Base-by-base conservation (phyloP, 805 yeast species). In the Sugiyamaella smithiae region DNA sequence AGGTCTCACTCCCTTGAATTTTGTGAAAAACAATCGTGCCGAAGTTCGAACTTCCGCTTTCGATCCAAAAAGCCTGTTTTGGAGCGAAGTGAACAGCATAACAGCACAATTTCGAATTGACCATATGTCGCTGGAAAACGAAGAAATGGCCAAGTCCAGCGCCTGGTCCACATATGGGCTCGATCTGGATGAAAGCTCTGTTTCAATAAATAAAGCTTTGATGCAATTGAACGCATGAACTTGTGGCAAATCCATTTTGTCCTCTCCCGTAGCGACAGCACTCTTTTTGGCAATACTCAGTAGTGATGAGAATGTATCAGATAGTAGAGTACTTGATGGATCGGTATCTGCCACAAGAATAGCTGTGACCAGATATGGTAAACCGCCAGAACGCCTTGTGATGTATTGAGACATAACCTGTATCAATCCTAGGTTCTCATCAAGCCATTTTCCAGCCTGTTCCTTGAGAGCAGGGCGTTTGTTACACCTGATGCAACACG, bases 221-320 rank as follows among this genome's bases (percentile, higher is more conserved):
- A 93, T 77, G 62, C 95, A 84, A 61, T 91, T 91, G 61, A 88
- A 81, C 0, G 97, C 97, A 67, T 91, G 95, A 0, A 91, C 96
- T 61, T 90, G 97, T 0, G 98, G 93, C 12, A 89, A 71, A 60
- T 87, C 95, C 53, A 80, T 73, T 49, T 77, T 82, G 43, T 69
- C 69, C 36, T 74, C 81, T 9, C 73, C 77, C 32, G 71, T 66
- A 24, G 69, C 71, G 11, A 63, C 66, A 3, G 77, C 70, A 0
- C 84, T 81, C 5, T 62, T 49, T 5, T 67, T 55, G 0, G 95
- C 89, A 26, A 89, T 76, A 11, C 61, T 62, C 11, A 80, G 53
- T 8, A 91, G 67, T 32, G 67, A 59, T 0, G 69, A 66, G 56
- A 88, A 77, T 0, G 95, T 77, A 6, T 61, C 49, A 3, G 66